Evolutionary conservation across 1,139 yeast species (phyloP).

Genomic region (Suhomyces anneliseae): DNA sequence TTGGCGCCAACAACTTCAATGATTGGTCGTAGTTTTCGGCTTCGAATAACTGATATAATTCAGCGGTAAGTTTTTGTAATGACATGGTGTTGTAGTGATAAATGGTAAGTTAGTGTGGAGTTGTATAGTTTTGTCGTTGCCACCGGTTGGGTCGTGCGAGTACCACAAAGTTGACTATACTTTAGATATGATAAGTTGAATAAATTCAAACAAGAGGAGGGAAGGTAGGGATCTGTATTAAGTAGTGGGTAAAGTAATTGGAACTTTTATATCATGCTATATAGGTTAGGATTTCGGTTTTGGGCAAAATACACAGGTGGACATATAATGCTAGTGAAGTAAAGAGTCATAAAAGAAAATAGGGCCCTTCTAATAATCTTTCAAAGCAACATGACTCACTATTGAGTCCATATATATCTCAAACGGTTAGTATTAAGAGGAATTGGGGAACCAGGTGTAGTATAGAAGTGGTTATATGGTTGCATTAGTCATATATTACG

Average conservation of each 20-base stretch:
- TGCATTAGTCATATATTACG: background rate
- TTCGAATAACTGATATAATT: constrained; percentile 65
- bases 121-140: constrained; percentile 4
- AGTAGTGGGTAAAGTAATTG: too few relatives aligned
- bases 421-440: too few relatives aligned
- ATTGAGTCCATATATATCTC: too few relatives aligned
- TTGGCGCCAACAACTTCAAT: constrained; percentile 60
- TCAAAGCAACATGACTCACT: too few relatives aligned
- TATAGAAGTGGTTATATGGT: background rate
- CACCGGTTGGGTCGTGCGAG: constrained; percentile 7
- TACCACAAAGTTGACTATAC: background rate
- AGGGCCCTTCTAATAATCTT: too few relatives aligned
- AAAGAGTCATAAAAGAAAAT: too few relatives aligned
- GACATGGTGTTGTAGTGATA: constrained; percentile 30
- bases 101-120: constrained; percentile 16
- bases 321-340: too few relatives aligned
- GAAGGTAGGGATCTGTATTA: background rate
- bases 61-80: constrained; percentile 57
- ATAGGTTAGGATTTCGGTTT: too few relatives aligned
- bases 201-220: background rate
- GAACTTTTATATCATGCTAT: too few relatives aligned
- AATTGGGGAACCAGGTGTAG: too few relatives aligned
- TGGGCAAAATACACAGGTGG: too few relatives aligned
- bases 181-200: background rate
- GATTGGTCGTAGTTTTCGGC: constrained; percentile 61